A percentile compares a stretch with the other conserved stretches of the same genome.
These are phyloP conservation scores for Trichoderma sp. DNA, from an alignment of 2,329 filamentous ascomycete species.

Conservation along the genomic window DNA sequence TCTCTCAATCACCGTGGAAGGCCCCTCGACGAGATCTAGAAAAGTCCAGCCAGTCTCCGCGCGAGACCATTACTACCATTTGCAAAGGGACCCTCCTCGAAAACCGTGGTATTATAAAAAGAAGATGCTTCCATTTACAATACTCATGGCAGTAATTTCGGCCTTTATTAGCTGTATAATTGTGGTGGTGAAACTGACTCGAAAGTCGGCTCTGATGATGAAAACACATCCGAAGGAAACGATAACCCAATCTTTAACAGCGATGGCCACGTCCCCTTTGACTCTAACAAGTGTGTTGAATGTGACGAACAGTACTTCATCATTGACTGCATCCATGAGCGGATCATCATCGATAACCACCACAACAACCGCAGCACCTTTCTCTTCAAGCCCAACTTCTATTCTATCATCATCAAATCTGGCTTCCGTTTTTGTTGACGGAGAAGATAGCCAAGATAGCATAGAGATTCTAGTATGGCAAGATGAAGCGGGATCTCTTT, in stretches of 20 bases:
- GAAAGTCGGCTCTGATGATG: constrained; percentile 13
- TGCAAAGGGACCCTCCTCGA: neutral
- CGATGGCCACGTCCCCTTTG: neutral
- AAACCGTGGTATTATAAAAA: constrained; percentile 21
- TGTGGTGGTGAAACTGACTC: constrained; percentile 9
- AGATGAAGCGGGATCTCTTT: constrained; percentile 32
- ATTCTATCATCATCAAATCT: constrained; percentile 28
- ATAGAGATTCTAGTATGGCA: constrained; percentile 34
- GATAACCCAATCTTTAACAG: constrained; percentile 1
- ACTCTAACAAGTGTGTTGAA: neutral
- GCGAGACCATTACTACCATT: constrained; percentile 11
- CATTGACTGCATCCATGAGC: neutral
- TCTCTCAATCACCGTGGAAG: neutral
- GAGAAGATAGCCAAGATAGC: neutral
- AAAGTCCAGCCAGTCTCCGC: neutral
- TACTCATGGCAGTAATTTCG: neutral
- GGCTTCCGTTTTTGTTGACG: constrained; percentile 28
- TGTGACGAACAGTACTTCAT: neutral
- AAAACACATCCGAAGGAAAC: constrained; percentile 6
- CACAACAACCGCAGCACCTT: neutral
- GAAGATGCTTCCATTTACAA: constrained; percentile 19
- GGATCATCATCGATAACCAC: neutral
- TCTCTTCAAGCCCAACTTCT: neutral
- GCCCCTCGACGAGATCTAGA: neutral
- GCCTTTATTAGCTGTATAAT: constrained; percentile 6